Conservation (phyloP, 768 basidiomycete species). For the Boletellus sp. region DNA sequence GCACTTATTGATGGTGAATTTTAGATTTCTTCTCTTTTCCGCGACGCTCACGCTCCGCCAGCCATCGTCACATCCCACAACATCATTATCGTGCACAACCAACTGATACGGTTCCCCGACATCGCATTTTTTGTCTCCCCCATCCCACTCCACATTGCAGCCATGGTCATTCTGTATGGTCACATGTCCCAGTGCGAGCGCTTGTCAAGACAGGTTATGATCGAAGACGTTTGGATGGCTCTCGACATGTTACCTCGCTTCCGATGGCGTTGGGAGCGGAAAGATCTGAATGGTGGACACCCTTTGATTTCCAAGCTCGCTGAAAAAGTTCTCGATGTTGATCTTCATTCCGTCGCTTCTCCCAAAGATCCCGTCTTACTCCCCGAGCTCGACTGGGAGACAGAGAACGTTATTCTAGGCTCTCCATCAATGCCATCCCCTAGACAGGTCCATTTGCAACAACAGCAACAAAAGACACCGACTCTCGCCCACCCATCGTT, state of each 20-base stretch:
- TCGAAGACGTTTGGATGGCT: constrained; percentile 84
- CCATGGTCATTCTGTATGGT: constrained; percentile 88
- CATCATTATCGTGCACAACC: constrained; percentile 78
- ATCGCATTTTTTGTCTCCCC: constrained; percentile 88
- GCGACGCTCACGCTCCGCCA: constrained; percentile 25
- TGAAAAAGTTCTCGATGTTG: constrained; percentile 72
- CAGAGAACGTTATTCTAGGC: constrained; percentile 31
- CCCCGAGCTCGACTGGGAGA: constrained; percentile 45
- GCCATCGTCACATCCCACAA: constrained; percentile 87
- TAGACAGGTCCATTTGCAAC: constrained; percentile 25
- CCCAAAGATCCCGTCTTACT: constrained; percentile 40
- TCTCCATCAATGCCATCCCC: constrained; percentile 26
- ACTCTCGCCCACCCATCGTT: constrained; percentile 33
- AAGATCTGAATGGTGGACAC: constrained; percentile 73
- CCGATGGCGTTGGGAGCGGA: constrained; percentile 91
- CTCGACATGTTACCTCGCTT: constrained; percentile 85
- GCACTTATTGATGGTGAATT: constrained; percentile 74
- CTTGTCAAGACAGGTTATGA: constrained; percentile 58
- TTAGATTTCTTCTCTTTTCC: not conserved
- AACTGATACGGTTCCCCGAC: constrained; percentile 80
- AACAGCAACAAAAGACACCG: constrained; percentile 37
- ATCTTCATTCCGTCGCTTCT: constrained; percentile 53
- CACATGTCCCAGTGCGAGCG: constrained; percentile 77
- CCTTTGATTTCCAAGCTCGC: constrained; percentile 83
- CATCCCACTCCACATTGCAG: constrained; percentile 83